Base-by-base conservation (phyloP, 768 basidiomycete genomes). In the Mrakia frigida region DNA sequence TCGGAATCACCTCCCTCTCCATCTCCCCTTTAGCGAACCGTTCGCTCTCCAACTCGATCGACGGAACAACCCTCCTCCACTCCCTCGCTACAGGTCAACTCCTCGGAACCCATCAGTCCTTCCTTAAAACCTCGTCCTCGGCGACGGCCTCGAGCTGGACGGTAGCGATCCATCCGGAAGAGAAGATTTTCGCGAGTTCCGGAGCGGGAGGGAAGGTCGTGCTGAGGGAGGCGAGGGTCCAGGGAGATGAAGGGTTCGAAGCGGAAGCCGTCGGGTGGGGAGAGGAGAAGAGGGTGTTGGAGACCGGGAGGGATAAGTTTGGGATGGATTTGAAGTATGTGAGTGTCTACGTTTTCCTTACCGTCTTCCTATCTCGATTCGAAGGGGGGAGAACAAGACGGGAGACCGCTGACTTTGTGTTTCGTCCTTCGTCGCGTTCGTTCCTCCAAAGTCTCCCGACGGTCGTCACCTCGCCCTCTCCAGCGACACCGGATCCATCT, bases 401-500 rank as follows among this genome's bases (percentile, higher is more conserved):
- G 14, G 43, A 46, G 21, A 1, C 16, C 18, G 46, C 46, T 50
- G 46, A 50, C 46, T n/a, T n/a, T n/a, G n/a, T n/a, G n/a, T n/a
- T n/a, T n/a, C n/a, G n/a, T n/a, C n/a, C 37, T 43, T 41, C 52
- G 31, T 72, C 33, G 52, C 56, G 71, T 69, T 41, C 46, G 7
- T 43, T 52, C 25, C 25, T 53, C 53, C 43, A 75, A 82, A 96
- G 94, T 94, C 92, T 80, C 93, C 94, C 21, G 92, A 96, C 81
- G 94, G 94, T 59, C 87, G 87, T 79, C 88, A 89, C 60, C 84
- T 98, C 67, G 94, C 92, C 23, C 86, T 96, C 79, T 88, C 93
- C 5, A 88, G 90, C 13, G 94, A 96, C 82, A 87, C 88, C 1
- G 94, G 94, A n/a, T 91, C 93, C 80, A 90, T 96, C 73, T 92